phyloP scores from a whole-genome alignment of 1,284 basidiomycete genomes.

The Earliella scabrosa region DNA sequence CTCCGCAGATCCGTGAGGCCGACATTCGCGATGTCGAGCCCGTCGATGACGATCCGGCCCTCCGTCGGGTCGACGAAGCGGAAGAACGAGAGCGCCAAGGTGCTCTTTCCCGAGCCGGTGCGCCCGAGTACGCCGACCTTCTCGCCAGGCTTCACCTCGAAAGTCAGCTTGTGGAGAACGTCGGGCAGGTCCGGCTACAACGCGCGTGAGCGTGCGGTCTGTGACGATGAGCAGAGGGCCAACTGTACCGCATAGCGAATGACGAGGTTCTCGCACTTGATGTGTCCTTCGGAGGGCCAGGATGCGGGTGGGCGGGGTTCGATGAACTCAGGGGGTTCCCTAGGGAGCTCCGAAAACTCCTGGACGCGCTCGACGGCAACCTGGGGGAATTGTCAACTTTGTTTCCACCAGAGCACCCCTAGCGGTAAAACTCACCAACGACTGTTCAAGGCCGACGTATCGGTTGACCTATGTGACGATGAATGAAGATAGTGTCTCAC shows the following conservation, averaged over 20 bases:
- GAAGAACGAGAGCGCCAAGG: slow-evolving; percentile 93
- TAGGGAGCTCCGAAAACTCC: slow-evolving; percentile 83
- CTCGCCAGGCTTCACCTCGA: slow-evolving; percentile 77
- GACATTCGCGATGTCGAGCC: slow-evolving; percentile 83
- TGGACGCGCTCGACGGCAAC: slow-evolving; percentile 92
- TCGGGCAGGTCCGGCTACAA: slow-evolving; percentile 79
- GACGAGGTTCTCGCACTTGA: slow-evolving; percentile 81
- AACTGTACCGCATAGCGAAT: slow-evolving; percentile 85
- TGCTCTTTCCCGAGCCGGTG: slow-evolving; percentile 91
- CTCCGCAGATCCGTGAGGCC: slow-evolving; percentile 89
- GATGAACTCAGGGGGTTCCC: slow-evolving; percentile 80
- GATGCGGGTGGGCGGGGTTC: slow-evolving; percentile 83
- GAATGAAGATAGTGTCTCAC: slow-evolving; percentile 5
- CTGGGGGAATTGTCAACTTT: slow-evolving; percentile 45
- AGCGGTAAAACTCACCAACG: slow-evolving; percentile 73
- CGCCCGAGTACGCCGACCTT: slow-evolving; percentile 90
- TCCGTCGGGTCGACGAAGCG: slow-evolving; percentile 90
- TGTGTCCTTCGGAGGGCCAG: slow-evolving; percentile 83
- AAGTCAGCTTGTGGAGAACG: slow-evolving; percentile 84
- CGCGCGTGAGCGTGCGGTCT: slow-evolving; percentile 17
- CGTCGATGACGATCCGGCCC: slow-evolving; percentile 87
- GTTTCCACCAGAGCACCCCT: too few relatives aligned
- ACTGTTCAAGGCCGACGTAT: slow-evolving; percentile 90
- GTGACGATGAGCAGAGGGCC: slow-evolving; percentile 6
- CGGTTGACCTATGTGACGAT: slow-evolving; percentile 50